Conservation (phyloP, 2,329 filamentous ascomycete species). For the Penicillium sp. region DNA sequence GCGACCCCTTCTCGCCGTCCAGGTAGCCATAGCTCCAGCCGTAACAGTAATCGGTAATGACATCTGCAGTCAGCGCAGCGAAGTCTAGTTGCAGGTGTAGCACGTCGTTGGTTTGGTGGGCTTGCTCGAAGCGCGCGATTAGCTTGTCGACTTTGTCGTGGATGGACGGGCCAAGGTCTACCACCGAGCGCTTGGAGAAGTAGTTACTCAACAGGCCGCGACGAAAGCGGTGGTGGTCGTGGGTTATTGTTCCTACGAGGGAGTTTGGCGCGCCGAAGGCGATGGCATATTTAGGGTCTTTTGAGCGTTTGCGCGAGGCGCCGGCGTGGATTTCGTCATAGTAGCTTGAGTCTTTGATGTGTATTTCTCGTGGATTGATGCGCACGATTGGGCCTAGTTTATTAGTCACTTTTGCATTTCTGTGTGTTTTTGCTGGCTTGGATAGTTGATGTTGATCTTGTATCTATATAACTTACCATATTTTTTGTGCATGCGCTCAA, state of each 20-base stretch:
- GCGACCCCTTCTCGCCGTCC: constrained; percentile 25
- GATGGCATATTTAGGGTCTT: constrained; percentile 20
- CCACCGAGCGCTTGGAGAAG: constrained; percentile 46
- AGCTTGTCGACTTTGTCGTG: constrained; percentile 35
- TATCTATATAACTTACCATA: constrained; percentile 29
- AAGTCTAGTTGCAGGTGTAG: constrained; percentile 29
- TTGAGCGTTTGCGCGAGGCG: constrained; percentile 19
- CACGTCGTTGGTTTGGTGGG: constrained; percentile 15
- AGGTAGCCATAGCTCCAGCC: constrained; percentile 36
- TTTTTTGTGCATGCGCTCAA: constrained; percentile 35
- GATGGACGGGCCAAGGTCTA: constrained; percentile 41
- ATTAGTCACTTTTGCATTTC: background rate
- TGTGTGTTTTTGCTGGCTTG: background rate
- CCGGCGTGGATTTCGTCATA: constrained; percentile 37
- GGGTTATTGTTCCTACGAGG: constrained; percentile 36
- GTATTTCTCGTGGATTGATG: constrained; percentile 39
- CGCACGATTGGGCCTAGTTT: constrained; percentile 38
- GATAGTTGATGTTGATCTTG: background rate
- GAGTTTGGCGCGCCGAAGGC: constrained; percentile 22
- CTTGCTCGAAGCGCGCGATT: constrained; percentile 26
- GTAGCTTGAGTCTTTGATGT: constrained; percentile 39
- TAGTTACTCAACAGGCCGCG: constrained; percentile 45
- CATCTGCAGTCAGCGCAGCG: constrained; percentile 36
- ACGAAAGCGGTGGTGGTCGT: constrained; percentile 46
- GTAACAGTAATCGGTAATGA: constrained; percentile 42